Conservation (phyloP, 2,329 filamentous ascomycete genomes). For the Zymoseptoria tritici region DNA sequence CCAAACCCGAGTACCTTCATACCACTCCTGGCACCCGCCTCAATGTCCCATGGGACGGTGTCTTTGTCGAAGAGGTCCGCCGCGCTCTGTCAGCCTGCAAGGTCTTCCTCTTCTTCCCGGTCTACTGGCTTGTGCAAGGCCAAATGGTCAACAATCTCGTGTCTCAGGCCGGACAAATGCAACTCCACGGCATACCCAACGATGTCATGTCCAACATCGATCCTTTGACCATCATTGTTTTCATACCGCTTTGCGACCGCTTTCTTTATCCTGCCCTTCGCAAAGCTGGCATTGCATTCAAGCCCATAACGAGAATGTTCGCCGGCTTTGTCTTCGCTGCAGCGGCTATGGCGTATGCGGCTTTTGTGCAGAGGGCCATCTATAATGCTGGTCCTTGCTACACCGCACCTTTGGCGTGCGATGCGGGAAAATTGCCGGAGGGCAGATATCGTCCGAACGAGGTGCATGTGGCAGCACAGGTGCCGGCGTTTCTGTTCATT, state of each 20-base stretch:
- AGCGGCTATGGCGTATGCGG: constrained; percentile 47
- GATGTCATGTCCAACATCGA: constrained; percentile 35
- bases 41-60: constrained; percentile 74
- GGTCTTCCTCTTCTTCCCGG: constrained; percentile 50
- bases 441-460: constrained; percentile 31
- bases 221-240: constrained; percentile 38
- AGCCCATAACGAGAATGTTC: constrained; percentile 46
- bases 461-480: constrained; percentile 31
- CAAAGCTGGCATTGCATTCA: constrained; percentile 30
- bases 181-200: constrained; percentile 40
- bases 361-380: constrained; percentile 48
- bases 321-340: constrained; percentile 47
- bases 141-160: constrained; percentile 43
- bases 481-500: constrained; percentile 36
- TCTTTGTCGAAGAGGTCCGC: constrained; percentile 69
- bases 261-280: constrained; percentile 32
- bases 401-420: constrained; percentile 32
- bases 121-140: constrained; percentile 54
- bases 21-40: constrained; percentile 49
- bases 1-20: constrained; percentile 57
- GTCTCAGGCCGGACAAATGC: constrained; percentile 36
- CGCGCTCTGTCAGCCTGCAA: constrained; percentile 58
- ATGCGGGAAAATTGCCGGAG: constrained; percentile 24
- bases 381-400: constrained; percentile 45
- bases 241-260: constrained; percentile 39